A percentile compares a stretch with the other conserved stretches of the same genome.
Conservation (phyloP, 257 asterid species). For the Plectranthus barbatus region DNA sequence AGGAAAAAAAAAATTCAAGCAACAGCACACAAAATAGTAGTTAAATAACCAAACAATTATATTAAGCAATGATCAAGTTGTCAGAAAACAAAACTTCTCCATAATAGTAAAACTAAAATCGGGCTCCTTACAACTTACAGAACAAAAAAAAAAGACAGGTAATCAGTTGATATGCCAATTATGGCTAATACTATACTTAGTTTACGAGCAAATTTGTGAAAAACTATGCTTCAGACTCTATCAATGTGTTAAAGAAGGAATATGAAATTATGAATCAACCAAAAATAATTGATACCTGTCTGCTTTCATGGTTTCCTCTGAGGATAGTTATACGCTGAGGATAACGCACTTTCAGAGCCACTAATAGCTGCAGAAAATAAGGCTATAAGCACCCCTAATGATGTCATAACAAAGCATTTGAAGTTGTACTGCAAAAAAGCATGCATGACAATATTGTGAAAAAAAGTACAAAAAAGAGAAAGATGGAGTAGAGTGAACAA, state of each 20-base stretch:
- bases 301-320: conserved; percentile 77
- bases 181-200: background rate
- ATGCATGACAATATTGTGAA: background rate
- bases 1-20: background rate
- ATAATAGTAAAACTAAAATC: too few relatives aligned
- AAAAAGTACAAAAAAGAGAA: background rate
- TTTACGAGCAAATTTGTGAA: background rate
- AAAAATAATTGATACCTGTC: conserved; percentile 42
- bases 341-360: conserved; percentile 74
- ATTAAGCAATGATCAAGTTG: conserved; percentile 8
- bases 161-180: conserved; percentile 8
- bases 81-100: background rate
- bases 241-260: background rate
- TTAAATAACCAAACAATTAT: background rate
- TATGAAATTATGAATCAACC: background rate
- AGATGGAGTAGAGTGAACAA: background rate
- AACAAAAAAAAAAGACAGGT: too few relatives aligned
- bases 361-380: conserved; percentile 57
- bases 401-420: background rate
- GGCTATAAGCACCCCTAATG: conserved; percentile 9
- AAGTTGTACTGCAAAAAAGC: background rate
- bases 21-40: background rate
- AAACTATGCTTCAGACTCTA: background rate
- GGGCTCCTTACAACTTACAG: too few relatives aligned
- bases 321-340: conserved; percentile 73